Evolutionary conservation across 2,329 filamentous ascomycete species (phyloP).

Genomic region (Ophiostoma triangulosporum): DNA sequence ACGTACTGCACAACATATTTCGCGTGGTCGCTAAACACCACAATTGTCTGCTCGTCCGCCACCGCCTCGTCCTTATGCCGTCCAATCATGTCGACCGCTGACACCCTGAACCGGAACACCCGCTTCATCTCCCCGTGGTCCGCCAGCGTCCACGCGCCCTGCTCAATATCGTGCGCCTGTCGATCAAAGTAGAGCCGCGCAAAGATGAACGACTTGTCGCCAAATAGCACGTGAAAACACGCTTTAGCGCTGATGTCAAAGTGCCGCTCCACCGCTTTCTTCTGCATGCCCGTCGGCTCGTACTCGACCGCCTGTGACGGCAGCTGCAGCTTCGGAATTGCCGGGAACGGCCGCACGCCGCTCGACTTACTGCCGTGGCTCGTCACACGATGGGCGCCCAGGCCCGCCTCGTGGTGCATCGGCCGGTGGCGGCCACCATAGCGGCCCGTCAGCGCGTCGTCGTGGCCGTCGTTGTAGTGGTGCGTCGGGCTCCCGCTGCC

Average conservation of each 20-base stretch:
- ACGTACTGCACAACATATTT: conserved; percentile 51
- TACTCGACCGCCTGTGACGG: conserved; percentile 71
- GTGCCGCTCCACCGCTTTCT: conserved; percentile 61
- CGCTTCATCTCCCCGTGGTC: conserved; percentile 61
- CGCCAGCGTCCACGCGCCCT: conserved; percentile 68
- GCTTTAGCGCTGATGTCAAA: conserved; percentile 90
- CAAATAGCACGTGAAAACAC: conserved; percentile 91
- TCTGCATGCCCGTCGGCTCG: conserved; percentile 68
- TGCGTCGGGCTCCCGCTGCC: neutral
- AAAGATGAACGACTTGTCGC: conserved; percentile 90
- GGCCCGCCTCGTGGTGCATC: neutral
- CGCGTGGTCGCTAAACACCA: conserved; percentile 64
- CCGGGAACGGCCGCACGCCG: conserved; percentile 23
- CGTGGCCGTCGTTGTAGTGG: conserved; percentile 39
- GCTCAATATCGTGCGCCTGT: conserved; percentile 63
- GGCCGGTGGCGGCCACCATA: conserved; percentile 10
- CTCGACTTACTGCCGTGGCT: neutral
- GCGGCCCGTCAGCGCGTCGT: conserved; percentile 31
- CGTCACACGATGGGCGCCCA: neutral
- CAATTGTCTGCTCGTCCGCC: conserved; percentile 74
- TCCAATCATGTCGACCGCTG: conserved; percentile 52
- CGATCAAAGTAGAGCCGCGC: conserved; percentile 80
- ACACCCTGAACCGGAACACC: conserved; percentile 68
- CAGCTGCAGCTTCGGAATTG: conserved; percentile 56
- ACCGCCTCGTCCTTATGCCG: conserved; percentile 48